Percentiles rank a stretch among this genome's conserved stretches.
Conservation (phyloP, 768 basidiomycete genomes). For the Calocybe indica region DNA sequence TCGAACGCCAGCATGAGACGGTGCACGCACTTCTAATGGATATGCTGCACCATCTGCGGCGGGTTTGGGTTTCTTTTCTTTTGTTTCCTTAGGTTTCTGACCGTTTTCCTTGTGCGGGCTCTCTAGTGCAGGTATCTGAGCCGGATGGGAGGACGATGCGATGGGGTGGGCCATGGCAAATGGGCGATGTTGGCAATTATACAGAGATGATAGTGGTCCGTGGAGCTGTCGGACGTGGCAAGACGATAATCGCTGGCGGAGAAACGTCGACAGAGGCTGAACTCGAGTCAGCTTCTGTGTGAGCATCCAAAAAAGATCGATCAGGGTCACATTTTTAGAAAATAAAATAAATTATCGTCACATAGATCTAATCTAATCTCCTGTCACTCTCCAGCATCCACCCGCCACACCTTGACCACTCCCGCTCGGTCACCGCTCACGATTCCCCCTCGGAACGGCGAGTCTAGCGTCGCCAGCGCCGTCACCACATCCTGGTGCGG, state of each 20-base stretch:
- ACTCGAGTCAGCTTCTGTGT: constrained; percentile 24
- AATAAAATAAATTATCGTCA: no score
- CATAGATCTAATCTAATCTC: constrained; percentile 4
- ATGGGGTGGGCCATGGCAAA: constrained; percentile 49
- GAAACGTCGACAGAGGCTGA: constrained; percentile 23
- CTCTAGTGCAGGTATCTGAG: constrained; percentile 38
- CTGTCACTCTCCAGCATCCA: constrained; percentile 44
- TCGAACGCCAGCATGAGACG: neutral
- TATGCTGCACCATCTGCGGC: constrained; percentile 31
- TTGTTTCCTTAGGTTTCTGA: constrained; percentile 22
- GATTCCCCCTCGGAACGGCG: constrained; percentile 88
- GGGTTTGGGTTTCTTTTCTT: constrained; percentile 42
- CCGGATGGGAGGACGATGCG: constrained; percentile 49
- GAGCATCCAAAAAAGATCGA: constrained; percentile 33
- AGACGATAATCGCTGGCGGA: constrained; percentile 24
- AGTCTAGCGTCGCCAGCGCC: constrained; percentile 79
- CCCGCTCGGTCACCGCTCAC: constrained; percentile 91
- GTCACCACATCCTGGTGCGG: constrained; percentile 91
- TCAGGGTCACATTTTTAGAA: constrained; percentile 21
- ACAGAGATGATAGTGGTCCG: constrained; percentile 6
- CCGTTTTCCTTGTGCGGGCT: constrained; percentile 30
- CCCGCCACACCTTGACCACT: constrained; percentile 85
- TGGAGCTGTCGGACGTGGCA: constrained; percentile 21
- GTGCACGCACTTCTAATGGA: constrained; percentile 55
- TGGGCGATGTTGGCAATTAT: constrained; percentile 10